phyloP scores from a whole-genome alignment of 2,329 filamentous ascomycete species.

The Xylariaceae sp. region DNA sequence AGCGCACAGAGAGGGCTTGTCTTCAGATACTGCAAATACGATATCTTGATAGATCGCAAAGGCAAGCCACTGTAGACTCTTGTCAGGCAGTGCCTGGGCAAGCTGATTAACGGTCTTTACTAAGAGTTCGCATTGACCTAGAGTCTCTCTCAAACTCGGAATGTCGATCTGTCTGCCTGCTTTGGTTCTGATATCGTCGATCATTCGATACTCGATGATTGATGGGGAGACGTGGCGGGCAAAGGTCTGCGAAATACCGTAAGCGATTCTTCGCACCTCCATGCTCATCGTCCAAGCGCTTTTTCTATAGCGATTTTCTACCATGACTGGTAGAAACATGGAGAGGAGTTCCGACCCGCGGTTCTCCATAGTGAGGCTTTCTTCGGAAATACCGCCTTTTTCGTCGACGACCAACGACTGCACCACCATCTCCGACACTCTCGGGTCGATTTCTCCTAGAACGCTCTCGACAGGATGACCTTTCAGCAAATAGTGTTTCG shows the following conservation, averaged over 20 bases:
- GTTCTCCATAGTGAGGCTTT: background rate
- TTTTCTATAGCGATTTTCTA: conserved; percentile 35
- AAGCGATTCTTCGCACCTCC: conserved; percentile 34
- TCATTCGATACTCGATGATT: conserved; percentile 38
- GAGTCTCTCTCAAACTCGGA: conserved; percentile 14
- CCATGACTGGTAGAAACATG: conserved; percentile 39
- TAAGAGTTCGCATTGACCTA: conserved; percentile 23
- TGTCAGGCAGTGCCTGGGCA: conserved; percentile 5
- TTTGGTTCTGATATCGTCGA: conserved; percentile 26
- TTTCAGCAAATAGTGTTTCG: conserved; percentile 23
- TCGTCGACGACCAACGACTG: conserved; percentile 30
- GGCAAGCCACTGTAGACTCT: conserved; percentile 30
- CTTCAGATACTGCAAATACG: conserved; percentile 28
- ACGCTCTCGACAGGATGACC: conserved; percentile 23
- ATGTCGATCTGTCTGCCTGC: conserved; percentile 32
- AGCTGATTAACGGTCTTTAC: conserved; percentile 24
- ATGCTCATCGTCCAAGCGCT: conserved; percentile 39
- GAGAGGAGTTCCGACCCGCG: conserved; percentile 26
- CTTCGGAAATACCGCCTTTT: conserved; percentile 24
- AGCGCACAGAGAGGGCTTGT: background rate
- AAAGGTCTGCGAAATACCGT: conserved; percentile 30
- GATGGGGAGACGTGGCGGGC: conserved; percentile 1
- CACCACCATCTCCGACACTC: conserved; percentile 39
- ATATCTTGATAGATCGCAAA: conserved; percentile 37
- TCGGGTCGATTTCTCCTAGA: conserved; percentile 27